Base-by-base conservation (phyloP, 441 rosid genomes). In the Populus tomentosa region DNA sequence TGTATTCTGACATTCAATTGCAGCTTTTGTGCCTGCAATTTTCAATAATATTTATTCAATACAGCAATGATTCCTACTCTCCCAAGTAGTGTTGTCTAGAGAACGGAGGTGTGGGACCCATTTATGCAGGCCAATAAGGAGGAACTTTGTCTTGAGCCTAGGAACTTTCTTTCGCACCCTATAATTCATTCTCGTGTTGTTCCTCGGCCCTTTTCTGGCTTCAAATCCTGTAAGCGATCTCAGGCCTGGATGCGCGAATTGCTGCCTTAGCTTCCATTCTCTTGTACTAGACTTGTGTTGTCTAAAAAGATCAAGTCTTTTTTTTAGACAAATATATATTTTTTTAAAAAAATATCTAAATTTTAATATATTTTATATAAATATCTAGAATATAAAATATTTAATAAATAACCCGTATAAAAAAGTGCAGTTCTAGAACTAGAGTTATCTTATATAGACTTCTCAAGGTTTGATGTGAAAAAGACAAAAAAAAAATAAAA, bases 51-150 rank as follows among this genome's bases (percentile, higher is more conserved):
- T 16, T n/a, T 18, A 18, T 3, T 50, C 6, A 18, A n/a, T 16
- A 16, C 16, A 53, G n/a, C 62, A 20, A 53, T 7, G 62, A 18
- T 18, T 46, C 56, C 20, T 11, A 4, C 18, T 14, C 62, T 14
- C 28, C 50, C 46, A 3, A 9, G 53, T 5, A 61, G 1, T 35
- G 28, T 26, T 59, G 75, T 4, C 3, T 16, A 16, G 28, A 5
- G 16, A 2, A 4, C 0, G 3, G n/a, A 13, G 11, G 61, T 23
- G 77, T 30, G 77, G 70, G 64, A 63, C 70, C 69, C 62, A 32
- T 32, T 36, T 13, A 14, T 63, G 72, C 68, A 66, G 78, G 76
- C 70, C 77, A 68, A 61, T 74, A 30, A 35, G 64, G 74, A 69
- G 56, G 71, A 68, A n/a, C 38, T 69, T 67, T 61, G 73, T 69